These are phyloP conservation scores for Geotrichum phurueaensis DNA, from an alignment of 1,139 yeast genomes.

Conservation along the genomic window DNA sequence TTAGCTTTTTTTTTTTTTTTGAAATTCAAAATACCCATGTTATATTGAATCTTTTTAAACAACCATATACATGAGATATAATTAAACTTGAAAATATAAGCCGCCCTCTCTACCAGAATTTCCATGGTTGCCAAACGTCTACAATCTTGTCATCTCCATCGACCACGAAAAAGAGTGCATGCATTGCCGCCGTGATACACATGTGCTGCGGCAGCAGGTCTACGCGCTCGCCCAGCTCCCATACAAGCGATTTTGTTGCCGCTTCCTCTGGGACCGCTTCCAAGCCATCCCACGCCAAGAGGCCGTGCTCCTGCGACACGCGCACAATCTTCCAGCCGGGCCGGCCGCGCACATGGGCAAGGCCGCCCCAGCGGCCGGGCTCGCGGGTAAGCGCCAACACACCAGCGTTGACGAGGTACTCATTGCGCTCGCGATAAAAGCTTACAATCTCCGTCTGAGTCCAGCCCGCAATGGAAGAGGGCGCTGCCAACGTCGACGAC, in stretches of 20 bases:
- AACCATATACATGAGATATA: not conserved
- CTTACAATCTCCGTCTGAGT: conserved; percentile 64
- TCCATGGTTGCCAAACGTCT: conserved; percentile 69
- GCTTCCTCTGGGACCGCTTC: conserved; percentile 44
- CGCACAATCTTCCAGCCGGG: conserved; percentile 50
- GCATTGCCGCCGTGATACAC: conserved; percentile 66
- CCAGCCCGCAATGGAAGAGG: conserved; percentile 47
- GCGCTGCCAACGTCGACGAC: conserved; percentile 53
- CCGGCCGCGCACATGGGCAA: conserved; percentile 40
- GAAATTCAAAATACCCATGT: too few species aligned
- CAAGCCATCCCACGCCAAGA: conserved; percentile 34
- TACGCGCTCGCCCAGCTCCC: conserved; percentile 46
- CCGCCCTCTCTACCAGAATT: conserved; percentile 54
- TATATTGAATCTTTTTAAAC: too few species aligned
- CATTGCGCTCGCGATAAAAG: conserved; percentile 53
- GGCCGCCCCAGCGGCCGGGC: conserved; percentile 43
- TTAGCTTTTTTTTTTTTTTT: too few species aligned
- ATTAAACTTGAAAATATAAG: too few species aligned
- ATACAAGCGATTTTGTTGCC: conserved; percentile 30
- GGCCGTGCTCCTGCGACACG: conserved; percentile 53
- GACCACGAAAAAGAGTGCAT: conserved; percentile 52
- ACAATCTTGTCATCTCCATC: conserved; percentile 46
- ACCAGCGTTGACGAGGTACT: conserved; percentile 65
- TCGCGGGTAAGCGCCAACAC: conserved; percentile 67
- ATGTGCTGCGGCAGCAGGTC: conserved; percentile 64